Percentiles rank a stretch among this genome's conserved stretches.
phyloP scores from a whole-genome alignment of 768 basidiomycete species.

The Tulasnella sp. region DNA sequence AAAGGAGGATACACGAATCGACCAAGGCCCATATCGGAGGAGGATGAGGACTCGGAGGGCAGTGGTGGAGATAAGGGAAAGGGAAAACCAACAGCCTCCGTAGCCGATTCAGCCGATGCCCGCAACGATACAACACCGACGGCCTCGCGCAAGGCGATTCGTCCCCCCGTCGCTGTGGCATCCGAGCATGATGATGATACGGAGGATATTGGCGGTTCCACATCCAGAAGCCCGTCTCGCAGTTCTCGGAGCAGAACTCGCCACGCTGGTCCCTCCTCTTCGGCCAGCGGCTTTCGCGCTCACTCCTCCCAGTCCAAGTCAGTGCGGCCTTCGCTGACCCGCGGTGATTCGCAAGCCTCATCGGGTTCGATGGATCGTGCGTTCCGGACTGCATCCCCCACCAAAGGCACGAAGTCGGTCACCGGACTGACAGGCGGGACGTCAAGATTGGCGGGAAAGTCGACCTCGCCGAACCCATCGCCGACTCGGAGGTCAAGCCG shows the following conservation, averaged over 20 bases:
- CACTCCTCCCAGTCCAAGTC: neutral
- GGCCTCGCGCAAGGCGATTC: neutral
- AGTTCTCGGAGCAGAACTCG: neutral
- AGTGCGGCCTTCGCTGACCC: neutral
- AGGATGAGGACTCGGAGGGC: neutral
- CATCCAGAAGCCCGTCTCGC: neutral
- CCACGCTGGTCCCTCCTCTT: neutral
- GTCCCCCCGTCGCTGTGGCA: neutral
- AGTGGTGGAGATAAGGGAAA: neutral
- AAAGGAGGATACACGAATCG: constrained; percentile 52
- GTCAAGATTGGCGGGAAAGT: neutral
- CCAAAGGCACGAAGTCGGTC: neutral
- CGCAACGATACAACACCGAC: neutral
- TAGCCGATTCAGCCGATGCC: neutral
- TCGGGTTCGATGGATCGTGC: neutral
- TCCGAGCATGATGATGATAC: constrained; percentile 14
- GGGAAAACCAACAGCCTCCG: neutral
- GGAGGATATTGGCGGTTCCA: neutral
- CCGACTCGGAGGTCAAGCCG: neutral
- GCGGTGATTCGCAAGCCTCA: neutral
- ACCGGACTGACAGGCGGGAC: neutral
- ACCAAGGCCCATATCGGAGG: neutral
- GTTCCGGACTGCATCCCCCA: neutral
- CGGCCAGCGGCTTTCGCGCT: neutral
- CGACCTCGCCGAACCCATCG: neutral